Conservation (phyloP, 2,329 filamentous ascomycete species). For the Penicillium sp. region DNA sequence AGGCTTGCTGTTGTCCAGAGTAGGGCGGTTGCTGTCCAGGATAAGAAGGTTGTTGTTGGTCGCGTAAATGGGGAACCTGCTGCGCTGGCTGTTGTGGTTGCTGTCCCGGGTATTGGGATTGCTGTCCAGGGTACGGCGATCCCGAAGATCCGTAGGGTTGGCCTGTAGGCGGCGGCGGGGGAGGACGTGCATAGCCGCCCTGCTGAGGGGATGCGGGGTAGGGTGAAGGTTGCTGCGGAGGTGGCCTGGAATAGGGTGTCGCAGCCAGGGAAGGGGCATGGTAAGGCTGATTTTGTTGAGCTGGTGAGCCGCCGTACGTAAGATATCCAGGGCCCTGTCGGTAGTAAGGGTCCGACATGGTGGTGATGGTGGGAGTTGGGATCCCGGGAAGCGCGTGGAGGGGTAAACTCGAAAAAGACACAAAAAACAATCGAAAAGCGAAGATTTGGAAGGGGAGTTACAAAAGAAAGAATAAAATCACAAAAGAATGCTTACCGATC, state of each 20-base stretch:
- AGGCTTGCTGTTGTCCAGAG: conserved; percentile 19
- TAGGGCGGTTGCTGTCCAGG: conserved; percentile 21
- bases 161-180: conserved; percentile 41
- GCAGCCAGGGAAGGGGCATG: conserved; percentile 32
- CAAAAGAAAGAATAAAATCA: conserved; percentile 7
- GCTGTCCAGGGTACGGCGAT: conserved; percentile 23
- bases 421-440: conserved; percentile 6
- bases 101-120: conserved; percentile 15
- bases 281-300: conserved; percentile 40
- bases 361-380: conserved; percentile 11
- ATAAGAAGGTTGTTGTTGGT: conserved; percentile 6
- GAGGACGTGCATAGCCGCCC: conserved; percentile 43
- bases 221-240: conserved; percentile 28
- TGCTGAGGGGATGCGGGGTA: conserved; percentile 29
- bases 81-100: conserved; percentile 8
- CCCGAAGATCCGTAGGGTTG: conserved; percentile 36
- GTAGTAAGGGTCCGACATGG: conserved; percentile 40
- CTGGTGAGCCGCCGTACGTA: conserved; percentile 31
- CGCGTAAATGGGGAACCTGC: conserved; percentile 9
- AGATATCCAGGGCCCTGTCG: conserved; percentile 32
- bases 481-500: conserved; percentile 37
- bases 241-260: conserved; percentile 35
- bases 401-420: conserved; percentile 2
- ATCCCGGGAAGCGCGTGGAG: neutral
- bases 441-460: neutral